Percentiles rank a stretch among this genome's conserved stretches.
phyloP scores from a whole-genome alignment of 352 stramenopile genomes.

The Globisporangium perplexum region DNA sequence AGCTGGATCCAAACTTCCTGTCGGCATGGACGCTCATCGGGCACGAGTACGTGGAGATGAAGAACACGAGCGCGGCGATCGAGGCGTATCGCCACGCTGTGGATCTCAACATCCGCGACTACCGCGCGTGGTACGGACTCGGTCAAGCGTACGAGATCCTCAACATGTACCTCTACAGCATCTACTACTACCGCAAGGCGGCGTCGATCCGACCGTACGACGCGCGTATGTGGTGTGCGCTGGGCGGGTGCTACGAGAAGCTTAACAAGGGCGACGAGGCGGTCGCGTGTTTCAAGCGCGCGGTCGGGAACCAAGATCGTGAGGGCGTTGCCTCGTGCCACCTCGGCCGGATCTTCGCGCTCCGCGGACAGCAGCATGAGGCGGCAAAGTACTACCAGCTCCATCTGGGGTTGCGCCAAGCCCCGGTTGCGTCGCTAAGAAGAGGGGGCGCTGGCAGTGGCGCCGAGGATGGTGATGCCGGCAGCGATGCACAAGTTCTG shows the following conservation, averaged over 20 bases:
- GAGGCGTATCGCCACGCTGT: slow-evolving; percentile 94
- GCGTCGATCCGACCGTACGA: slow-evolving; percentile 94
- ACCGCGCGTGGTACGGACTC: slow-evolving; percentile 98
- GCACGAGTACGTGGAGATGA: slow-evolving; percentile 99
- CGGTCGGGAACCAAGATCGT: slow-evolving; percentile 68
- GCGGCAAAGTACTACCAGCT: slow-evolving; percentile 73
- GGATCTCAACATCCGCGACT: slow-evolving; percentile 93
- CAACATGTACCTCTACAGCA: slow-evolving; percentile 97
- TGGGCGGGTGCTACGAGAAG: slow-evolving; percentile 87
- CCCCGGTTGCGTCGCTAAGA: slow-evolving; percentile 6
- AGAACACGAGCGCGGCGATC: slow-evolving; percentile 96
- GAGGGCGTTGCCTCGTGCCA: slow-evolving; percentile 74
- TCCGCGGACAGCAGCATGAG: slow-evolving; percentile 42
- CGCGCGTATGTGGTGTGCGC: slow-evolving; percentile 96
- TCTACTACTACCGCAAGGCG: slow-evolving; percentile 99
- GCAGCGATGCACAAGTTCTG: slow-evolving; percentile 3
- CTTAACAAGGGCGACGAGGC: slow-evolving; percentile 63
- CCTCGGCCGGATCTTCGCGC: slow-evolving; percentile 50
- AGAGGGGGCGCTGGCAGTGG: background rate
- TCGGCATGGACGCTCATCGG: slow-evolving; percentile 98
- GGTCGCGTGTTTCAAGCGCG: slow-evolving; percentile 68
- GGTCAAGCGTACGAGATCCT: slow-evolving; percentile 98
- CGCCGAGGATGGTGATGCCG: background rate
- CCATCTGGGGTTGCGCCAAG: slow-evolving; percentile 44
- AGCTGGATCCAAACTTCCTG: slow-evolving; percentile 93